These are phyloP conservation scores for Neoboletus magnificus DNA, from an alignment of 768 basidiomycete species.

Conservation along the genomic window DNA sequence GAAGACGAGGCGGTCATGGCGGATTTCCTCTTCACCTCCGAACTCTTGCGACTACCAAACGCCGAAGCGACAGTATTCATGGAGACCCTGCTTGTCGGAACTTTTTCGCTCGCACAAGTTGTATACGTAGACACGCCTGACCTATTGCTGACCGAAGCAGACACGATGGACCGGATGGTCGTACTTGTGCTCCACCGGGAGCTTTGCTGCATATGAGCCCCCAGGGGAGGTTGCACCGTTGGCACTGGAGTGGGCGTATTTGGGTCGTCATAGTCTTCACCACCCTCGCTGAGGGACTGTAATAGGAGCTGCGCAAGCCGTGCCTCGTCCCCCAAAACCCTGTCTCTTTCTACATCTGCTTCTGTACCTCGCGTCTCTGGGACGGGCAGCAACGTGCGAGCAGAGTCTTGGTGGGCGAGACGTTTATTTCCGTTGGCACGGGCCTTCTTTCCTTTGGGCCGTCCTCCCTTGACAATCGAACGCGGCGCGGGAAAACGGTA, in stretches of 20 bases:
- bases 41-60: conserved; percentile 28
- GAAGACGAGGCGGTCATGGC: conserved; percentile 24
- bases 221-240: conserved; percentile 12
- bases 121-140: conserved; percentile 28
- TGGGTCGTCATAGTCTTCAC: conserved; percentile 2
- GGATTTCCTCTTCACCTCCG: conserved; percentile 26
- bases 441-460: conserved; percentile 15
- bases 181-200: conserved; percentile 35
- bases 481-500: conserved; percentile 34
- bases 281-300: conserved; percentile 24
- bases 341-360: conserved; percentile 15
- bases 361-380: conserved; percentile 19
- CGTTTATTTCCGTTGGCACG: conserved; percentile 16
- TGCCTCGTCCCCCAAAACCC: conserved; percentile 27
- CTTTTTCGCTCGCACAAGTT: conserved; percentile 26
- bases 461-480: conserved; percentile 25
- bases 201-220: conserved; percentile 16
- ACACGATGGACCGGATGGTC: conserved; percentile 24
- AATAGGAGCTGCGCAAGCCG: conserved; percentile 29
- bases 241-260: conserved; percentile 3
- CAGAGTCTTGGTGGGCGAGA: conserved; percentile 27
- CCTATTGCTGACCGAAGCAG: conserved; percentile 25
- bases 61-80: conserved; percentile 26
- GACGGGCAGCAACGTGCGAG: conserved; percentile 24
- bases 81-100: conserved; percentile 25